Conservation (phyloP, 2,329 filamentous ascomycete genomes). For the Ophiostoma piceae region DNA sequence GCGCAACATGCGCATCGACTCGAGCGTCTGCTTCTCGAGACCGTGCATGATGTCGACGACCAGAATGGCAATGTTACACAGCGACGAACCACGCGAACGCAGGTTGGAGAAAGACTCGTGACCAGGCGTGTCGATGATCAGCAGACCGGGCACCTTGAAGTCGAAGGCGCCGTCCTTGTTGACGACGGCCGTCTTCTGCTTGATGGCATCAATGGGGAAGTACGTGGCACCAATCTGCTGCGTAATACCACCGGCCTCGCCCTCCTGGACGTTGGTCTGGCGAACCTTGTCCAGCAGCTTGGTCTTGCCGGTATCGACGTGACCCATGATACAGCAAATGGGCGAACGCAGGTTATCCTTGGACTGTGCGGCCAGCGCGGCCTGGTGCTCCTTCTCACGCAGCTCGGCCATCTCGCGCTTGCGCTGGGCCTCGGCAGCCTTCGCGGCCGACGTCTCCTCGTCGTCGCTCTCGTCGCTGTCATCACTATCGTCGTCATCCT, state of each 20-base stretch:
- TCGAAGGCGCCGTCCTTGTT: conserved; percentile 87
- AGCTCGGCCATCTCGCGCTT: conserved; percentile 87
- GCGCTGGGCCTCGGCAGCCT: conserved; percentile 66
- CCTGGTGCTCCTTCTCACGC: conserved; percentile 84
- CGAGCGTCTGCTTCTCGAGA: conserved; percentile 90
- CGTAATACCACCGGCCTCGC: conserved; percentile 98
- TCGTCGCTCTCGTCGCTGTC: conserved; percentile 64
- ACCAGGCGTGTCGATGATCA: conserved; percentile 96
- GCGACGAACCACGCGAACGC: conserved; percentile 90
- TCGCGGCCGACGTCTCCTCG: conserved; percentile 67
- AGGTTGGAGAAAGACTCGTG: conserved; percentile 99
- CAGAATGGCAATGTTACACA: conserved; percentile 98
- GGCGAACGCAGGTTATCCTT: conserved; percentile 93
- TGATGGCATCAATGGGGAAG: conserved; percentile 90
- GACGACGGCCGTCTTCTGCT: conserved; percentile 87
- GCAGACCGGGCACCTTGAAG: conserved; percentile 93
- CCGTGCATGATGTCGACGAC: conserved; percentile 99
- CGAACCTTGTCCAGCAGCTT: conserved; percentile 97
- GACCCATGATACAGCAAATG: conserved; percentile 98
- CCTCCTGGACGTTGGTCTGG: conserved; percentile 97
- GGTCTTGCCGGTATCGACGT: conserved; percentile 99
- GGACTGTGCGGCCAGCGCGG: conserved; percentile 82
- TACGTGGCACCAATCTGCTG: conserved; percentile 99
- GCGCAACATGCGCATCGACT: conserved; percentile 90
- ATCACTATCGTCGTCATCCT: conserved; percentile 32